A percentile compares a stretch with the other conserved stretches of the same genome.
These are phyloP conservation scores for Phytophthora pseudosyringae DNA, from an alignment of 352 stramenopile genomes.

Conservation along the genomic window DNA sequence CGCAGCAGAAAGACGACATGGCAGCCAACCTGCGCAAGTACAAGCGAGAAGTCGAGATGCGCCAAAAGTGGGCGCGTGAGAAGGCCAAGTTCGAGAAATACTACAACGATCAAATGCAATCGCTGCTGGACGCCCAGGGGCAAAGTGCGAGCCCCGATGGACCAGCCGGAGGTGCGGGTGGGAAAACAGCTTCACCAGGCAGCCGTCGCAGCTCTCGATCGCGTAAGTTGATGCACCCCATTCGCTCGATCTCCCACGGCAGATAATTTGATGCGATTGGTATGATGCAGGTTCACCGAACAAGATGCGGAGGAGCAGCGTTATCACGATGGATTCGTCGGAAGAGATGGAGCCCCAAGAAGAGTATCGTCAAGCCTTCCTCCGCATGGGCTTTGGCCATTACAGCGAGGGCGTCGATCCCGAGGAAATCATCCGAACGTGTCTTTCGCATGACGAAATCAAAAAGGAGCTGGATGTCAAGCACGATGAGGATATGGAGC, in stretches of 20 bases:
- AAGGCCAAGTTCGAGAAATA: constrained; percentile 89
- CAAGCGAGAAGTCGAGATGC: constrained; percentile 67
- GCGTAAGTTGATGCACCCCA: constrained; percentile 11
- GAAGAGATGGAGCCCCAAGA: constrained; percentile 43
- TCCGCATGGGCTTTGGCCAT: constrained; percentile 70
- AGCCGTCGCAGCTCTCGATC: constrained; percentile 14
- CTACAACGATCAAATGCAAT: constrained; percentile 78
- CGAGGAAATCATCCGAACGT: constrained; percentile 73
- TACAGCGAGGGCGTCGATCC: constrained; percentile 62
- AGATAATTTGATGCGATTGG: not conserved
- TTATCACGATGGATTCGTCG: not conserved
- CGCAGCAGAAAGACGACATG: constrained; percentile 78
- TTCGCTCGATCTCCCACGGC: not conserved
- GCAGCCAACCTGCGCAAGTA: constrained; percentile 64
- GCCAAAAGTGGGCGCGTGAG: constrained; percentile 79
- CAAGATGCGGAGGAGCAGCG: constrained; percentile 19
- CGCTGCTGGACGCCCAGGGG: constrained; percentile 24
- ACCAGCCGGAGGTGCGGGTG: not conserved
- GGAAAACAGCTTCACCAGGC: constrained; percentile 2
- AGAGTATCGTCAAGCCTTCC: constrained; percentile 63
- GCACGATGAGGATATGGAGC: constrained; percentile 65
- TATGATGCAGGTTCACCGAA: constrained; percentile 18
- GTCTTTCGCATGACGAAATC: constrained; percentile 70
- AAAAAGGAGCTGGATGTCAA: constrained; percentile 71
- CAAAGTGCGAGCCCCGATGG: not conserved